phyloP scores from a whole-genome alignment of 1,284 basidiomycete species.

The Volvariella volvacea region DNA sequence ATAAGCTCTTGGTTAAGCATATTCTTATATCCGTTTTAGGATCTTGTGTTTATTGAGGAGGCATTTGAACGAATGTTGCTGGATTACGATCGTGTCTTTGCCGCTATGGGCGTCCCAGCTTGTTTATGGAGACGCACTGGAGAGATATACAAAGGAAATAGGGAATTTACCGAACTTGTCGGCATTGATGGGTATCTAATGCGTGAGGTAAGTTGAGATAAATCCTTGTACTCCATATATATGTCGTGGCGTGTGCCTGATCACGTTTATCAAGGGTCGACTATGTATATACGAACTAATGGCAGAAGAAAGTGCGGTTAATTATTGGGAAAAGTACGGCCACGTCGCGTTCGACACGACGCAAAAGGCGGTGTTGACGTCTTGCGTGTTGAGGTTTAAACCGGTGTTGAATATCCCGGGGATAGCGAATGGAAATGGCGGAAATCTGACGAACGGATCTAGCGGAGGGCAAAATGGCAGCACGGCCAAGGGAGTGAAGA shows the following conservation, averaged over 20 bases:
- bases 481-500: conserved; percentile 11
- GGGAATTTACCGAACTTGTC: conserved; percentile 87
- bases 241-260: conserved; percentile 12
- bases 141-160: conserved; percentile 97
- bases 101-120: conserved; percentile 93
- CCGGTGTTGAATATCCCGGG: conserved; percentile 29
- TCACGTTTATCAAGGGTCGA: conserved; percentile 50
- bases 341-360: conserved; percentile 88
- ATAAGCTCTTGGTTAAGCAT: conserved; percentile 1
- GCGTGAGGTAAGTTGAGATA: conserved; percentile 52
- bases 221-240: conserved; percentile 1
- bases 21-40: conserved; percentile 33
- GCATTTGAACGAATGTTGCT: conserved; percentile 93
- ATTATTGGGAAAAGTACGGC: conserved; percentile 98
- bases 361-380: conserved; percentile 89
- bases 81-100: conserved; percentile 95
- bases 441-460: neutral
- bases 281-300: conserved; percentile 97
- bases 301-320: conserved; percentile 93
- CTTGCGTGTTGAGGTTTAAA: conserved; percentile 84
- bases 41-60: conserved; percentile 97
- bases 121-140: conserved; percentile 97
- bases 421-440: neutral
- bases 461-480: no score
- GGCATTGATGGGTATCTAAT: conserved; percentile 79